Percentiles rank a stretch among this genome's conserved stretches.
Conservation (phyloP, 768 basidiomycete genomes). For the Tricholoma bakamatsutake region DNA sequence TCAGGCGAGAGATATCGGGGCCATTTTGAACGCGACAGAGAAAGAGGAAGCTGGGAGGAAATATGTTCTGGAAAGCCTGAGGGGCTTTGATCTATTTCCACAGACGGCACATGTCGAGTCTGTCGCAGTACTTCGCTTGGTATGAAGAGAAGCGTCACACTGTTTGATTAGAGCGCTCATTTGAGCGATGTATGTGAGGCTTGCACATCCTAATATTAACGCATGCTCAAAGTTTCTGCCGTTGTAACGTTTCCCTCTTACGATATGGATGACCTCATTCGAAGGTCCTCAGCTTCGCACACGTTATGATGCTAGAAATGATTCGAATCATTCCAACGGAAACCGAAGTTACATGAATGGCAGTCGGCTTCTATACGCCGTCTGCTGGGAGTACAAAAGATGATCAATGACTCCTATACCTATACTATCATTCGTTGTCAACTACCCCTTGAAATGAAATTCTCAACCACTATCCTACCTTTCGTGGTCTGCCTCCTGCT, state of each 20-base stretch:
- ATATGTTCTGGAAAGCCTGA: conserved; percentile 77
- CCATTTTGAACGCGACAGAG: conserved; percentile 46
- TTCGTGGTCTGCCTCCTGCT: conserved; percentile 15
- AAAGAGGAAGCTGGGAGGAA: conserved; percentile 32
- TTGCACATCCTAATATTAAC: background rate
- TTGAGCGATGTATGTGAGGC: background rate
- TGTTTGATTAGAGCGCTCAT: background rate
- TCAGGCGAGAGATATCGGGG: conserved; percentile 83
- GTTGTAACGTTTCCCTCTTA: background rate
- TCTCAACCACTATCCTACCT: conserved; percentile 17
- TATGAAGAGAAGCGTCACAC: conserved; percentile 6
- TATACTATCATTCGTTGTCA: background rate
- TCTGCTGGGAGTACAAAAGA: background rate
- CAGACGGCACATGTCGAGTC: conserved; percentile 94
- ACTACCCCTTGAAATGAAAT: conserved; percentile 26
- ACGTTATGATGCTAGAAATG: too few species aligned
- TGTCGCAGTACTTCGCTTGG: conserved; percentile 60
- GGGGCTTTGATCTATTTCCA: conserved; percentile 93
- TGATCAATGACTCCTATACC: background rate
- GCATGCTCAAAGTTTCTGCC: background rate
- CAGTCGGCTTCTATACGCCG: background rate
- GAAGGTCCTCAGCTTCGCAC: background rate
- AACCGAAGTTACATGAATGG: background rate
- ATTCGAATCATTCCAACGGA: background rate
- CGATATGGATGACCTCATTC: background rate